These are phyloP conservation scores for Alternaria incomplexa DNA, from an alignment of 2,329 filamentous ascomycete genomes.

Conservation along the genomic window DNA sequence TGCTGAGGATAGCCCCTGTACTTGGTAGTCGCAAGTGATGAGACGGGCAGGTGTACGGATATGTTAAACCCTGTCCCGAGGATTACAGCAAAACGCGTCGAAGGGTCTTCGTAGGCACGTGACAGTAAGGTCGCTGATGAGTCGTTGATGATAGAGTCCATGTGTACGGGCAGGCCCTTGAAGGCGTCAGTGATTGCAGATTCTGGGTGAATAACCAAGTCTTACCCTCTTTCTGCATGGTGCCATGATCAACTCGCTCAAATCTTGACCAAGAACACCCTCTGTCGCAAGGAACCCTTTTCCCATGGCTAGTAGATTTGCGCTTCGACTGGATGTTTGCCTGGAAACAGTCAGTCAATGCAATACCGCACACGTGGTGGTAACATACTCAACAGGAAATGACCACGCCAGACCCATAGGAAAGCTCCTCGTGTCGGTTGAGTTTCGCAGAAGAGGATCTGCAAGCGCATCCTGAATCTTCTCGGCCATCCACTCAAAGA, in stretches of 20 bases:
- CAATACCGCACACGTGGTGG: not conserved
- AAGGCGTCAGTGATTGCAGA: constrained; percentile 21
- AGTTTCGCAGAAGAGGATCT: constrained; percentile 47
- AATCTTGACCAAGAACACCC: constrained; percentile 64
- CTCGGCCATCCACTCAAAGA: constrained; percentile 72
- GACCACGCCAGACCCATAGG: constrained; percentile 70
- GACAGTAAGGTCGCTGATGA: constrained; percentile 66
- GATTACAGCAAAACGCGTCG: constrained; percentile 68
- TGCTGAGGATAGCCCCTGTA: constrained; percentile 61
- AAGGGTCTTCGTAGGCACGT: constrained; percentile 65
- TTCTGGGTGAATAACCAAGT: not conserved
- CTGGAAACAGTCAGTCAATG: constrained; percentile 31
- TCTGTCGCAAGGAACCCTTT: constrained; percentile 69
- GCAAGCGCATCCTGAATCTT: constrained; percentile 62
- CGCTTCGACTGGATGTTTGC: constrained; percentile 65
- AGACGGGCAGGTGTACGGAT: constrained; percentile 65
- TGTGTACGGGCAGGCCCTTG: constrained; percentile 61
- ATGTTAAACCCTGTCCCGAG: constrained; percentile 70
- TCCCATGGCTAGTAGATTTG: constrained; percentile 66
- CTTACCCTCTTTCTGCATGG: constrained; percentile 60
- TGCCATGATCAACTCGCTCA: constrained; percentile 64
- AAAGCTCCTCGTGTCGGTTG: constrained; percentile 50
- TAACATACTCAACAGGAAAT: constrained; percentile 64
- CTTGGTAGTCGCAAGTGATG: constrained; percentile 60
- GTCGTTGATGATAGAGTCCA: constrained; percentile 70